Percentiles rank a stretch among this genome's conserved stretches.
phyloP scores from a whole-genome alignment of 108 stramenopile species.

The Chaetoceros muelleri region DNA sequence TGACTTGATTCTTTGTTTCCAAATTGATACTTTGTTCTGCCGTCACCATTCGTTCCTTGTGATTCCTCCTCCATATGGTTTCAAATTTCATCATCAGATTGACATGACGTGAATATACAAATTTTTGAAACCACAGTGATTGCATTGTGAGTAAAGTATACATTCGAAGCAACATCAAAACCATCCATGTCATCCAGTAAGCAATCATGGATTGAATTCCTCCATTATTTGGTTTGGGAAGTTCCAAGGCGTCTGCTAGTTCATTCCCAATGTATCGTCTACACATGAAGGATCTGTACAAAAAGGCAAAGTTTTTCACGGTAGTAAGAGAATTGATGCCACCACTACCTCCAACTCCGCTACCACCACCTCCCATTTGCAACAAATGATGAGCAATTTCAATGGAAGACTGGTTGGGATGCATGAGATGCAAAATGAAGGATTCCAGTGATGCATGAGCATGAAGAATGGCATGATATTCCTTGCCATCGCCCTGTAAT shows the following conservation, averaged over 20 bases:
- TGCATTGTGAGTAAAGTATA: conserved; percentile 33
- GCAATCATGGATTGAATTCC: conserved; percentile 5
- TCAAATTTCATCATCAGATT: conserved; percentile 20
- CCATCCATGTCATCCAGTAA: conserved; percentile 11
- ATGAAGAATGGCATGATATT: conserved; percentile 20
- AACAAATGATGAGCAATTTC: conserved; percentile 58
- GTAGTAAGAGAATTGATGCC: not conserved
- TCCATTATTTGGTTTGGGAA: conserved; percentile 29
- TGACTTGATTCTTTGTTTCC: no score
- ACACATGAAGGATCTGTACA: conserved; percentile 35
- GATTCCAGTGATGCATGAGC: conserved; percentile 30
- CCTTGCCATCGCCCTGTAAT: conserved; percentile 4
- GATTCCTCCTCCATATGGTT: conserved; percentile 26
- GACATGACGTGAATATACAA: conserved; percentile 25
- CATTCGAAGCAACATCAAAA: conserved; percentile 26
- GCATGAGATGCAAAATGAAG: conserved; percentile 29
- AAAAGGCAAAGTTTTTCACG: not conserved
- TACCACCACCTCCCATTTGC: conserved; percentile 15
- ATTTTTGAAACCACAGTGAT: conserved; percentile 17
- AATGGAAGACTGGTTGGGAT: conserved; percentile 55
- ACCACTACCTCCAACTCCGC: no score
- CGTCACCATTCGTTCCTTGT: conserved; percentile 28
- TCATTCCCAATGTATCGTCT: conserved; percentile 57
- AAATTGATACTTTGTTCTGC: no score
- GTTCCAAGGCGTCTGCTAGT: conserved; percentile 46